phyloP scores from a whole-genome alignment of 768 basidiomycete species.

The Leccinum obscurum region DNA sequence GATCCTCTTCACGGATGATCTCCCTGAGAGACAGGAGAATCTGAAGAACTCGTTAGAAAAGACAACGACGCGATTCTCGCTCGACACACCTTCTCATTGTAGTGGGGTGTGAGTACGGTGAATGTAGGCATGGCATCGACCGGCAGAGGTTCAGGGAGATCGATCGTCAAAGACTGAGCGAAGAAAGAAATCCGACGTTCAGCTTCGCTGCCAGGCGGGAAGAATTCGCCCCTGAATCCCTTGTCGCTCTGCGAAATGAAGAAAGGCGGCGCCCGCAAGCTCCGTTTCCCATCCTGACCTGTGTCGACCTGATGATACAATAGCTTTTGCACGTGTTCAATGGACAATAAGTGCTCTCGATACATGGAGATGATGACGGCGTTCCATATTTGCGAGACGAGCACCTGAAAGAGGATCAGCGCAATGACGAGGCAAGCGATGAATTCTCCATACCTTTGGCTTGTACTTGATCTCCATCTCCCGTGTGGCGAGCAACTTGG shows the following conservation, averaged over 20 bases:
- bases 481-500: constrained; percentile 88
- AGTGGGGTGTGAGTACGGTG: constrained; percentile 97
- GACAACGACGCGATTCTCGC: not conserved
- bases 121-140: constrained; percentile 99
- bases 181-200: constrained; percentile 99
- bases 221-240: constrained; percentile 83
- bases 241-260: constrained; percentile 96
- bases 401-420: constrained; percentile 53
- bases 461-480: constrained; percentile 99
- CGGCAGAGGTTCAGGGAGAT: constrained; percentile 88
- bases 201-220: constrained; percentile 93
- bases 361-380: constrained; percentile 99
- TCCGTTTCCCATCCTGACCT: constrained; percentile 81
- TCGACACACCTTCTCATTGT: constrained; percentile 85
- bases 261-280: constrained; percentile 93
- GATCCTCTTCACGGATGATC: constrained; percentile 98
- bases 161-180: constrained; percentile 95
- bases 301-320: constrained; percentile 96
- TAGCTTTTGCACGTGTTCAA: constrained; percentile 97
- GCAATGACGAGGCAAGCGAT: not conserved
- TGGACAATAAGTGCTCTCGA: constrained; percentile 96
- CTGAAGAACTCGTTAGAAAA: constrained; percentile 37
- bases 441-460: constrained; percentile 73
- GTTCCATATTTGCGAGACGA: constrained; percentile 99
- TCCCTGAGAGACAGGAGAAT: constrained; percentile 95